Base-by-base conservation (phyloP, 164 flowering plant species). In the Vitis riparia region DNA sequence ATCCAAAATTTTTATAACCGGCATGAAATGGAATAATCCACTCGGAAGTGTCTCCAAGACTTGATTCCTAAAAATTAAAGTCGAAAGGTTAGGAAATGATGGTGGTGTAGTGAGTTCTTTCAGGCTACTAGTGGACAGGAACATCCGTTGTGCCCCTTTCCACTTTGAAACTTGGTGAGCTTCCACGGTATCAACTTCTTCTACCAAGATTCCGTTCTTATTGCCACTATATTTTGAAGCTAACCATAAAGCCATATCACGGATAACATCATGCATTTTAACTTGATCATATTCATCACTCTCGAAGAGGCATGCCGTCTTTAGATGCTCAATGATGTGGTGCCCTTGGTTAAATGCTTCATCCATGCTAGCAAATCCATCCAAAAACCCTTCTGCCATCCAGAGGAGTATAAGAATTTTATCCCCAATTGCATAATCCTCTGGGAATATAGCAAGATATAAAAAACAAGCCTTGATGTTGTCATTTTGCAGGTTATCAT, bases 211-310 rank as follows among this genome's bases (percentile, higher is more conserved):
- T 6, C 0, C 3, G 44, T 32, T 32, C 44, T 32, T 47, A 2
- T 49, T 56, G 9, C 51, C 56, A 3, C 15, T 6, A 4, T 73
- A 6, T 32, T 32, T 68, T 15, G 23, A 55, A 17, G 63, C 63
- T 29, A 75, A 12, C 77, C 70, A 70, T 3, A 75, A n/a, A 0
- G 78, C 78, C 74, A 75, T 66, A 12, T 66, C 78, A 50, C 71
- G 74, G n/a, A 71, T 53, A 15, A 75, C 55, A 16, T 55, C 74
- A 56, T 75, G 73, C 70, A 75, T 75, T 16, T 11, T 52, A 1
- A 75, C 70, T 1, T 0, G 0, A 16, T 15, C 58, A 3, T 9
- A 49, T 2, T n/a, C 23, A 27, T 0, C 48, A 23, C 5, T 23
- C 17, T 65, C 67, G 11, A 75, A 47, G 2, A 75, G 53, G 16